phyloP scores from a whole-genome alignment of 768 basidiomycete species.

The Peribolospora baueri region DNA sequence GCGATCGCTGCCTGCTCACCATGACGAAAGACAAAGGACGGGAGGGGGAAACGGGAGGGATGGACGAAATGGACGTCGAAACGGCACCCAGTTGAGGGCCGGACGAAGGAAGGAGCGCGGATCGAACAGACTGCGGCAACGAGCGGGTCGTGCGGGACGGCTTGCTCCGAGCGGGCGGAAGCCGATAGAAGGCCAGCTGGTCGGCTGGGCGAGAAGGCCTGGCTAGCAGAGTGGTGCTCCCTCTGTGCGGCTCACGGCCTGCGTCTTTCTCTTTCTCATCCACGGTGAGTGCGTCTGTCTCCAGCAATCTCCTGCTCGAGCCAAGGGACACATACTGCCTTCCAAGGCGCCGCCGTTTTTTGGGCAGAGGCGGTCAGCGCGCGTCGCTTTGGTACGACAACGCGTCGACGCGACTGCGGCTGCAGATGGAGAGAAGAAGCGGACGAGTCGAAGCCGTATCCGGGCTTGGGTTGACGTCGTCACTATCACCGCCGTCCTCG shows the following conservation, averaged over 20 bases:
- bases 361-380: neutral
- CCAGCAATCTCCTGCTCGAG: no score
- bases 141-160: neutral
- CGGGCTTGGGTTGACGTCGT: constrained; percentile 19
- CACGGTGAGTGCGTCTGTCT: neutral
- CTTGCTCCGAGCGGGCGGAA: neutral
- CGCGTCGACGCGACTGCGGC: neutral
- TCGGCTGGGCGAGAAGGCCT: neutral
- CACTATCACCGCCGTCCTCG: no score
- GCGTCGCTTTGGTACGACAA: neutral
- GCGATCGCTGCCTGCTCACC: no score
- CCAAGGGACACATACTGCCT: no score
- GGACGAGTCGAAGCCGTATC: neutral
- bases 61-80: no score
- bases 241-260: neutral
- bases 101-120: neutral
- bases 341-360: neutral
- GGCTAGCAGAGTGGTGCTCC: neutral
- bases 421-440: neutral
- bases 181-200: neutral
- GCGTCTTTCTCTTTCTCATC: neutral
- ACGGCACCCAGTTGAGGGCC: no score
- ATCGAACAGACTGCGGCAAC: neutral
- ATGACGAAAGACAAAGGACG: no score
- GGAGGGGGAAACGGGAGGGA: no score